Evolutionary conservation across 2,329 filamentous ascomycete species (phyloP).

Genomic region (Scedosporium boydii): DNA sequence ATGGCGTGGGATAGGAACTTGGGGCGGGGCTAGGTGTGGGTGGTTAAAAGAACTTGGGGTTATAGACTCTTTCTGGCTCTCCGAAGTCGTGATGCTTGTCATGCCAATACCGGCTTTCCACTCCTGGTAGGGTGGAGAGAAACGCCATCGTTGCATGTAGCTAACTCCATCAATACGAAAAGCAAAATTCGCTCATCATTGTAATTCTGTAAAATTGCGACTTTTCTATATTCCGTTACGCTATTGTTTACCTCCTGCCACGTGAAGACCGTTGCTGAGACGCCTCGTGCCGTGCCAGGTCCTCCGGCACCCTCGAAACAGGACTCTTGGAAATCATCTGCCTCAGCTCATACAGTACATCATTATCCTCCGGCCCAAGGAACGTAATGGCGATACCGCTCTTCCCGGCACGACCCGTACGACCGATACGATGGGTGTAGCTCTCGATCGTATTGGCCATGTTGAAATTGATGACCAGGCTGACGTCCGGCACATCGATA

Average conservation of each 20-base stretch:
- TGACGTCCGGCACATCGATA: constrained; percentile 95
- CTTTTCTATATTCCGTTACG: no score
- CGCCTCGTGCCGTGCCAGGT: constrained; percentile 78
- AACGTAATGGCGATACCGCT: constrained; percentile 95
- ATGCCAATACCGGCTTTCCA: no score
- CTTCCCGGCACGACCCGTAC: constrained; percentile 96
- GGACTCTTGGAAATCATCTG: constrained; percentile 90
- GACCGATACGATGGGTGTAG: constrained; percentile 93
- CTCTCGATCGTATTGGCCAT: constrained; percentile 90
- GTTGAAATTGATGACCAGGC: constrained; percentile 96
- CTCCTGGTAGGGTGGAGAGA: no score
- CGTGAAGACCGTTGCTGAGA: constrained; percentile 56
- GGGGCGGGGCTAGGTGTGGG: no score
- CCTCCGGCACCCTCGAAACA: constrained; percentile 84
- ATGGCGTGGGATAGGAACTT: no score
- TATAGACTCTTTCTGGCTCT: no score
- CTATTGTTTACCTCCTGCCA: constrained; percentile 9
- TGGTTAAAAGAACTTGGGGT: no score
- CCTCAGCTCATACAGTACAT: constrained; percentile 88
- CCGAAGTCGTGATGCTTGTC: no score
- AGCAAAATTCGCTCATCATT: no score
- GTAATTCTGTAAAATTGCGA: no score
- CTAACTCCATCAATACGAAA: no score
- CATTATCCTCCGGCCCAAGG: constrained; percentile 78
- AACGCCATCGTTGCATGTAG: no score